phyloP scores from a whole-genome alignment of 441 rosid species.

The Syzygium malaccense region DNA sequence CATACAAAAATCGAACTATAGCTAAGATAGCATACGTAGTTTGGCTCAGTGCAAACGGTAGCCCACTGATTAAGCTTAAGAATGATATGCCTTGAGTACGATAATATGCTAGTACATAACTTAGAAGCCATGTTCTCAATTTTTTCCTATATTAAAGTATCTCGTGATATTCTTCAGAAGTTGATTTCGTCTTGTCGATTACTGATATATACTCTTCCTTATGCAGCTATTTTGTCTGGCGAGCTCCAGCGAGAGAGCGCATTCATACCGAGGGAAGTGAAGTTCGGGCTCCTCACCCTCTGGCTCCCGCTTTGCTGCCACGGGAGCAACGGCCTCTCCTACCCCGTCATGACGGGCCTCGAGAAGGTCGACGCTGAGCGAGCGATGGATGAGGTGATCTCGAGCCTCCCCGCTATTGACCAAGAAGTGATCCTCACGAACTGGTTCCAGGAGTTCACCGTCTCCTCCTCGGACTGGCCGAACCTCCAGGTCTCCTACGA shows the following conservation, averaged over 20 bases:
- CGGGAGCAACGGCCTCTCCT: conserved; percentile 47
- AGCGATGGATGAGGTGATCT: conserved; percentile 53
- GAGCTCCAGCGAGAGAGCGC: conserved; percentile 31
- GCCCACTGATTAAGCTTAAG: no score
- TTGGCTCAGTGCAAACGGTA: neutral
- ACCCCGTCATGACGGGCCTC: conserved; percentile 41
- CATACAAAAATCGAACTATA: neutral
- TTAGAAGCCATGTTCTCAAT: neutral
- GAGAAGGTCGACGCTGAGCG: conserved; percentile 63
- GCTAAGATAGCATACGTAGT: neutral
- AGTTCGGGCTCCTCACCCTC: conserved; percentile 46
- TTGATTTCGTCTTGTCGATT: neutral
- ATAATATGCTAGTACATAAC: no score
- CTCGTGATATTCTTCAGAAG: neutral
- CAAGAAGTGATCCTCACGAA: conserved; percentile 71
- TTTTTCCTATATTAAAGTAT: neutral
- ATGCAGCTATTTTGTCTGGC: conserved; percentile 42
- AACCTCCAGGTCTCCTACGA: conserved; percentile 55
- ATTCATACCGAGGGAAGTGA: conserved; percentile 39
- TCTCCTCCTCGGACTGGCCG: conserved; percentile 70
- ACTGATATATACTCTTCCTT: neutral
- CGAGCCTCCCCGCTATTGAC: conserved; percentile 40
- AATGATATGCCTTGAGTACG: no score
- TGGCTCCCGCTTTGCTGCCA: conserved; percentile 69
- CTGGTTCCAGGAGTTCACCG: conserved; percentile 65